Percentiles rank a stretch among this genome's conserved stretches.
phyloP scores from a whole-genome alignment of 768 basidiomycete genomes.

The Mrakia hoshinonis region DNA sequence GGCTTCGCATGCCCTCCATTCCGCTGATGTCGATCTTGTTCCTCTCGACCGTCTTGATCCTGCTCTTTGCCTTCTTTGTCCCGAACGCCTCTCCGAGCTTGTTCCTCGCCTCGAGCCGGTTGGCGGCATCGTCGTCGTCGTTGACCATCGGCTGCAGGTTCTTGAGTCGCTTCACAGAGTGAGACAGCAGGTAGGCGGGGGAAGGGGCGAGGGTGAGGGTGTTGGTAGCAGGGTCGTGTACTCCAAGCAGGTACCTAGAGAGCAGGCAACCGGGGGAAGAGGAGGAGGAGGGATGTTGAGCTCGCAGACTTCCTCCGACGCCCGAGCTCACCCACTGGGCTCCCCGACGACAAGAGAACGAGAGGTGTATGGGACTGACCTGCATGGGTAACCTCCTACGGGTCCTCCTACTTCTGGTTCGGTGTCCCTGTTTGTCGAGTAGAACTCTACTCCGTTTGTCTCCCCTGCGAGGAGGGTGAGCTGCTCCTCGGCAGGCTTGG shows the following conservation, averaged over 20 bases:
- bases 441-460: slow-evolving; percentile 73
- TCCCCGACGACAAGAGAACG: background rate
- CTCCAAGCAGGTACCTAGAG: slow-evolving; percentile 67
- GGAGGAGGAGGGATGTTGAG: background rate
- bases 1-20: slow-evolving; percentile 72
- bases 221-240: slow-evolving; percentile 68
- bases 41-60: slow-evolving; percentile 73
- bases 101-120: slow-evolving; percentile 58
- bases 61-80: slow-evolving; percentile 83
- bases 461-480: slow-evolving; percentile 62
- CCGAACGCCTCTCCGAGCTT: slow-evolving; percentile 88
- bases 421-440: slow-evolving; percentile 51
- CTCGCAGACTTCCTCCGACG: background rate
- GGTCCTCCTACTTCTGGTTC: background rate
- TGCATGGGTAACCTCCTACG: slow-evolving; percentile 21
- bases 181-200: slow-evolving; percentile 54
- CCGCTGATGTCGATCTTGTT: slow-evolving; percentile 81
- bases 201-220: slow-evolving; percentile 61
- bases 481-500: slow-evolving; percentile 33
- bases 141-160: slow-evolving; percentile 5
- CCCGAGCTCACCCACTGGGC: background rate
- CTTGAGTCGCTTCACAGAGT: slow-evolving; percentile 77
- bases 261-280: background rate
- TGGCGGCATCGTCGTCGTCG: background rate
- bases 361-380: background rate